Percentiles rank a stretch among this genome's conserved stretches.
Conservation (phyloP, 345 rosid species). For the Garcia nutans region DNA sequence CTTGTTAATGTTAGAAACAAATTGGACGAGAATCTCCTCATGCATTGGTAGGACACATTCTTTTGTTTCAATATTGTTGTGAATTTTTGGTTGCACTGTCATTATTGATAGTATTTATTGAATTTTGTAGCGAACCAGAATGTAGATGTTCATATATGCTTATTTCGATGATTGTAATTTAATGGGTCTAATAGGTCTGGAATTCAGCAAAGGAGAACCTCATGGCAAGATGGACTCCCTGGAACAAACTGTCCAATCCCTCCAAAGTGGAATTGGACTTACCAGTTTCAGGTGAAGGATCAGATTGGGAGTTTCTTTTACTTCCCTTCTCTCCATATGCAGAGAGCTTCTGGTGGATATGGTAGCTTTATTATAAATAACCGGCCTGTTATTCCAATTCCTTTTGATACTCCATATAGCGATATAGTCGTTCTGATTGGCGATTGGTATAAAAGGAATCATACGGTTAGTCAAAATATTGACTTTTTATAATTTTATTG, state of each 20-base stretch:
- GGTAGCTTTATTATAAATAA: conserved; percentile 85
- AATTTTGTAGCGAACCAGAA: not conserved
- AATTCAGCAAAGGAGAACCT: conserved; percentile 87
- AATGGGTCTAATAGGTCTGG: conserved; percentile 58
- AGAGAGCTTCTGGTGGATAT: conserved; percentile 91
- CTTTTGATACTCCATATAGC: conserved; percentile 74
- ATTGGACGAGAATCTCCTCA: conserved; percentile 76
- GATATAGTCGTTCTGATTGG: conserved; percentile 81
- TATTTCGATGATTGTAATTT: conserved; percentile 2
- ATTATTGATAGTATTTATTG: not conserved
- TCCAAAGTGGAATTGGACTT: conserved; percentile 99
- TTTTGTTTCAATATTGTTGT: not conserved
- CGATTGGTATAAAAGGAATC: conserved; percentile 94
- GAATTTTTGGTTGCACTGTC: not conserved
- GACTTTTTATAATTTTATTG: not conserved
- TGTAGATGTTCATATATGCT: not conserved
- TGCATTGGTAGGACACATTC: conserved; percentile 65
- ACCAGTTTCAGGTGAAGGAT: conserved; percentile 98
- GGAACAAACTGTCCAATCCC: conserved; percentile 99
- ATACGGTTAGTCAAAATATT: conserved; percentile 57
- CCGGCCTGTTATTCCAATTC: conserved; percentile 70
- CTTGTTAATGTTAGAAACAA: conserved; percentile 86
- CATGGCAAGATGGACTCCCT: conserved; percentile 97
- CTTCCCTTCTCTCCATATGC: conserved; percentile 96
- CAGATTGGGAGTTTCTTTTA: conserved; percentile 98